phyloP scores from a whole-genome alignment of 805 yeast species.

The Metschnikowia santaceciliae region DNA sequence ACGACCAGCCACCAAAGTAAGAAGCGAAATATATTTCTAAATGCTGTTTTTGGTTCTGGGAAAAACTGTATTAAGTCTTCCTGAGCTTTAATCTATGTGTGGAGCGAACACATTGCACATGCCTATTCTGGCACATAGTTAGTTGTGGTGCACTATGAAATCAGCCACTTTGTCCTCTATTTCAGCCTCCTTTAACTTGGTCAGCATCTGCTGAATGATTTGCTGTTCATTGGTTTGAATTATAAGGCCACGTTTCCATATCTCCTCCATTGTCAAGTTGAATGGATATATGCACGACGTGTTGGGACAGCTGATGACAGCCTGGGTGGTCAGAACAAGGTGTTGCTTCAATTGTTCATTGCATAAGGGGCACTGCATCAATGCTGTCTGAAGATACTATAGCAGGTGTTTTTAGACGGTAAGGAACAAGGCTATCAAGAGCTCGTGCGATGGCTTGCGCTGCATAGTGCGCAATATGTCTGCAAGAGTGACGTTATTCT shows the following conservation, averaged over 20 bases:
- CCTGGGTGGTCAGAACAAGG: conserved; percentile 25
- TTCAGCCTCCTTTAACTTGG: conserved; percentile 23
- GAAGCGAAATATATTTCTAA: not conserved
- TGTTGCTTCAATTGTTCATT: conserved; percentile 21
- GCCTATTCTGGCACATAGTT: not conserved
- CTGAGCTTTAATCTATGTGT: not conserved
- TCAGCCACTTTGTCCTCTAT: conserved; percentile 24
- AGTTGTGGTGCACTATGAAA: conserved; percentile 18
- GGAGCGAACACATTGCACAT: not conserved
- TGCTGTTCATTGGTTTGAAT: conserved; percentile 20
- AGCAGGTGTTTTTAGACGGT: not conserved
- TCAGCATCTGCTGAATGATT: conserved; percentile 25
- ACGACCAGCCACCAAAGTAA: not conserved
- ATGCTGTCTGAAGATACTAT: not conserved
- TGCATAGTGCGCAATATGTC: not conserved
- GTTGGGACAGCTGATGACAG: conserved; percentile 27
- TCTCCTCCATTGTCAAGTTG: conserved; percentile 26
- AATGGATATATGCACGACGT: conserved; percentile 31
- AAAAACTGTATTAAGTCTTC: not conserved
- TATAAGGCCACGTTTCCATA: conserved; percentile 23
- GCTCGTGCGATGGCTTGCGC: conserved; percentile 1
- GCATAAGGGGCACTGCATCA: conserved; percentile 31
- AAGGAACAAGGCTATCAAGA: not conserved
- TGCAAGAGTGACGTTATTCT: not conserved
- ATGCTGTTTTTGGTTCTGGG: not conserved